Evolutionary conservation across 305 asterid species (phyloP).

Genomic region (Fraxinus sp.): DNA sequence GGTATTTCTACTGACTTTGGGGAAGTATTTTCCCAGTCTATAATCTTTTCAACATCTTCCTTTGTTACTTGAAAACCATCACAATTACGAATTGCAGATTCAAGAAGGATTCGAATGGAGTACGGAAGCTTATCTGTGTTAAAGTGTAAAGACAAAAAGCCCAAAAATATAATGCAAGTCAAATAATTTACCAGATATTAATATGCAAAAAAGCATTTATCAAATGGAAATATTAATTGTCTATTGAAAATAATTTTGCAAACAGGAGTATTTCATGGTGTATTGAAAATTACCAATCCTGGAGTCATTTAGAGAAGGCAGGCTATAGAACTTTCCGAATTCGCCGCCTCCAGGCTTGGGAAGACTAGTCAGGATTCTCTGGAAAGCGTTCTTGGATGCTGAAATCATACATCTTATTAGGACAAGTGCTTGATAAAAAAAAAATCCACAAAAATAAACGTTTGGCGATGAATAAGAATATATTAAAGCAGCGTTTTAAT

Average conservation of each 20-base stretch:
- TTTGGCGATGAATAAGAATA: neutral
- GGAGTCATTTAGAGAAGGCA: constrained; percentile 82
- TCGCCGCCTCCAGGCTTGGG: constrained; percentile 96
- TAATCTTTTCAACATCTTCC: constrained; percentile 84
- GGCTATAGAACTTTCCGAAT: constrained; percentile 86
- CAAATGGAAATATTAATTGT: neutral
- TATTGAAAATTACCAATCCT: constrained; percentile 63
- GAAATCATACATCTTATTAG: constrained; percentile 24
- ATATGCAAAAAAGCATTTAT: too few relatives aligned
- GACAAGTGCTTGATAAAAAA: constrained; percentile 9
- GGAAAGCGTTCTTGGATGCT: constrained; percentile 83
- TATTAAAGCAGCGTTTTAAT: neutral
- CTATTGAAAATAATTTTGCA: neutral
- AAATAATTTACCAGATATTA: too few relatives aligned
- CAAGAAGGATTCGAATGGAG: constrained; percentile 83
- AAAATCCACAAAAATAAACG: constrained; percentile 14
- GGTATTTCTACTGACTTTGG: constrained; percentile 89
- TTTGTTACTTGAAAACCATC: constrained; percentile 88
- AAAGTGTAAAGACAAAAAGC: constrained; percentile 14
- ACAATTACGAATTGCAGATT: constrained; percentile 90
- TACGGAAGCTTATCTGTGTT: constrained; percentile 77
- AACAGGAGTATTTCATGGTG: too few relatives aligned
- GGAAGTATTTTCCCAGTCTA: constrained; percentile 81
- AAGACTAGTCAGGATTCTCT: constrained; percentile 70
- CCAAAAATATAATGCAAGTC: too few relatives aligned